These are phyloP conservation scores for Erythrophleum ivorense DNA, from an alignment of 331 rosid genomes.

Conservation along the genomic window DNA sequence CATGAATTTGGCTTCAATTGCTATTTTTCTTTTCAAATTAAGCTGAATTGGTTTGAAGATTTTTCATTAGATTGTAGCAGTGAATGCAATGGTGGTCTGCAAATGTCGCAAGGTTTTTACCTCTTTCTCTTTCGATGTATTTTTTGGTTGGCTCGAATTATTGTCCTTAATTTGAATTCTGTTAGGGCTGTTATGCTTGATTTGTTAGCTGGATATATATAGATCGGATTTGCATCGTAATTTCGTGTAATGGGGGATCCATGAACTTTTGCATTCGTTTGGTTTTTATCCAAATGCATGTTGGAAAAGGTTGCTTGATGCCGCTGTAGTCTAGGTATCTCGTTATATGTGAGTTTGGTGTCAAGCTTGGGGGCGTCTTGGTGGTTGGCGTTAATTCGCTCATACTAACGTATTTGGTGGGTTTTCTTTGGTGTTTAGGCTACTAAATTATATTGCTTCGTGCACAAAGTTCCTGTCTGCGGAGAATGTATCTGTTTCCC, in stretches of 20 bases:
- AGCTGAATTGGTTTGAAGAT: conserved; percentile 9
- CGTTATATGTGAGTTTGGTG: conserved; percentile 1
- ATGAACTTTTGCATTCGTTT: conserved; percentile 26
- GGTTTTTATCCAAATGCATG: conserved; percentile 27
- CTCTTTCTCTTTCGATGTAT: not conserved
- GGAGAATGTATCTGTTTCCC: conserved; percentile 98
- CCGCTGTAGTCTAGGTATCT: conserved; percentile 7
- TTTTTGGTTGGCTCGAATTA: conserved; percentile 7
- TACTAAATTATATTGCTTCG: conserved; percentile 94
- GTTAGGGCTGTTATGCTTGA: conserved; percentile 28
- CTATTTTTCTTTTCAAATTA: conserved; percentile 10
- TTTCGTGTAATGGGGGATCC: conserved; percentile 39
- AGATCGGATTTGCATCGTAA: conserved; percentile 41
- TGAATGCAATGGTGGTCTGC: conserved; percentile 98
- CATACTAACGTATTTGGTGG: conserved; percentile 28
- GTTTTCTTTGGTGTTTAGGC: conserved; percentile 67
- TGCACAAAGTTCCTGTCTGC: conserved; percentile 99
- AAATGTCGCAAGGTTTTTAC: conserved; percentile 95
- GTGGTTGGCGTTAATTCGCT: not conserved
- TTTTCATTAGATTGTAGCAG: conserved; percentile 42
- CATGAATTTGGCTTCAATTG: conserved; percentile 13
- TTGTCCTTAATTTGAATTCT: conserved; percentile 30
- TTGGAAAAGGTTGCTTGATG: conserved; percentile 12
- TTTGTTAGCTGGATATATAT: conserved; percentile 31
- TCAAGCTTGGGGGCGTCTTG: conserved; percentile 23